Evolutionary conservation across 257 asterid genomes (phyloP).

Genomic region (Lycium barbarum): DNA sequence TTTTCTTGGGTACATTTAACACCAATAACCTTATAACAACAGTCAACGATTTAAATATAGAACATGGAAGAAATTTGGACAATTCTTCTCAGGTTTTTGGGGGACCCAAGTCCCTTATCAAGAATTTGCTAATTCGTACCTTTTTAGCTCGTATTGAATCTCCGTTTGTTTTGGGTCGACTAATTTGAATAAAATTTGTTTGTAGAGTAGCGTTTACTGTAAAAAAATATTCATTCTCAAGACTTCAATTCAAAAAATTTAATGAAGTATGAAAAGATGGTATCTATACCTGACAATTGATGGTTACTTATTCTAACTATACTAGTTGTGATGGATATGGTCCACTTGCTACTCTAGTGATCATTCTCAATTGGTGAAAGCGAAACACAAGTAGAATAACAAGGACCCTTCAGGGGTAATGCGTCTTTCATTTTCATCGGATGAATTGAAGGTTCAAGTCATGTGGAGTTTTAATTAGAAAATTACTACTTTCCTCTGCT

Average conservation of each 20-base stretch:
- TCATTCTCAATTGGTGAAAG: background rate
- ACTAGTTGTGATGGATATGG: background rate
- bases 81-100: background rate
- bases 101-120: background rate
- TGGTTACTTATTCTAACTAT: no score
- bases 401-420: background rate
- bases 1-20: slow-evolving; percentile 21
- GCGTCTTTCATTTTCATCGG: background rate
- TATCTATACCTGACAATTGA: no score
- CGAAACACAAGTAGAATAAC: background rate
- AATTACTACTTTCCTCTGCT: background rate
- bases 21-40: background rate
- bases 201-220: no score
- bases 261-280: no score
- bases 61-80: background rate
- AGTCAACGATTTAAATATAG: background rate
- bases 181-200: no score
- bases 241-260: no score
- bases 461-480: no score
- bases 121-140: background rate
- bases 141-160: no score
- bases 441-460: background rate
- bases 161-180: no score
- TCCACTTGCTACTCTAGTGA: background rate
- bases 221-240: no score